Evolutionary conservation across 148 eudicot genomes (phyloP).

Genomic region (Chenopodium berlandieri): DNA sequence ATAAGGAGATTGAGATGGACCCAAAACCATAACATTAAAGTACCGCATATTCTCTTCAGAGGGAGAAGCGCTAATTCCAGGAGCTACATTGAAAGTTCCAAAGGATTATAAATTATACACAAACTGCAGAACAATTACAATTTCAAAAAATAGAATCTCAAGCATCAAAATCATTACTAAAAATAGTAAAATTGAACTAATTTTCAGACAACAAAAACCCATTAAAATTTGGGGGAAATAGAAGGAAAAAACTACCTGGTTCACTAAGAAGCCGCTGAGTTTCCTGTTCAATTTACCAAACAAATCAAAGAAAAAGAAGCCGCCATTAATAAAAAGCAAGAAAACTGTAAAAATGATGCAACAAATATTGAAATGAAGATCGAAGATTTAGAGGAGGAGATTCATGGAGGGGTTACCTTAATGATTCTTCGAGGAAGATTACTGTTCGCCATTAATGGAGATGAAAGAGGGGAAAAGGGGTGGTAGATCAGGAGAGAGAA

Average conservation of each 20-base stretch:
- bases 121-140: constrained; percentile 1
- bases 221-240: not conserved
- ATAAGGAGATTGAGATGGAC: constrained; percentile 95
- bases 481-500: constrained; percentile 6
- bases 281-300: constrained; percentile 45
- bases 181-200: not conserved
- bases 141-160: not conserved
- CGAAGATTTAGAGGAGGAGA: constrained; percentile 1
- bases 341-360: no score
- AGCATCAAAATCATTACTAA: not conserved
- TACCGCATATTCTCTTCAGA: constrained; percentile 95
- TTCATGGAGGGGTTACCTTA: constrained; percentile 19
- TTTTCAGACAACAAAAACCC: not conserved
- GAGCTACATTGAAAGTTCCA: constrained; percentile 51
- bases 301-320: not conserved
- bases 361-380: constrained; percentile 5
- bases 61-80: constrained; percentile 96
- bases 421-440: constrained; percentile 39
- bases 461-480: not conserved
- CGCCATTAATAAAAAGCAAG: not conserved
- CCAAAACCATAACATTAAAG: constrained; percentile 92
- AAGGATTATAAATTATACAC: not conserved
- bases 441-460: constrained; percentile 34
- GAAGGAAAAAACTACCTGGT: constrained; percentile 47
- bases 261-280: constrained; percentile 97